phyloP scores from a whole-genome alignment of 2,329 filamentous ascomycete genomes.

The Trichophyton benhamiae region DNA sequence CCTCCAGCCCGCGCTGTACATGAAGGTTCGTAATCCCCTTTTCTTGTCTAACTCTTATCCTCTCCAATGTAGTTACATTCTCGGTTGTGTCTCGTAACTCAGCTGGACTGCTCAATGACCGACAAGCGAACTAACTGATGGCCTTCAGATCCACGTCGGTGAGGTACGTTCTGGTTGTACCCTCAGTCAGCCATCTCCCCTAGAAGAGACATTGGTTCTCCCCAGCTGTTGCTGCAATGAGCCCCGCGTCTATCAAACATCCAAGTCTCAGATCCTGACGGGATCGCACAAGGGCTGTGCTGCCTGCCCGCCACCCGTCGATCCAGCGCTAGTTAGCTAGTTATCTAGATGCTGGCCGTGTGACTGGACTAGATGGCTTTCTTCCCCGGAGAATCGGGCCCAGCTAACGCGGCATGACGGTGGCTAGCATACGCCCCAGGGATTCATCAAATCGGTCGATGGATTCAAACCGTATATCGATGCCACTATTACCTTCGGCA shows the following conservation, averaged over 20 bases:
- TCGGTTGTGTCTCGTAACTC: background rate
- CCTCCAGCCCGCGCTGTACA: slow-evolving; percentile 1
- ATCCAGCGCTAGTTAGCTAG: background rate
- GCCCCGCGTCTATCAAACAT: background rate
- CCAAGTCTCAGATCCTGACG: background rate
- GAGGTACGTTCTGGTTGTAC: background rate
- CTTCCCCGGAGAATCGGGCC: background rate
- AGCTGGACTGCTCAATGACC: background rate
- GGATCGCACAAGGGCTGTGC: background rate
- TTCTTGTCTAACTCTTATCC: too few species aligned
- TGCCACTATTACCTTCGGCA: slow-evolving; percentile 2
- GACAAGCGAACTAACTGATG: background rate
- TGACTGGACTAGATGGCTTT: background rate
- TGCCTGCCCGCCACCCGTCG: background rate
- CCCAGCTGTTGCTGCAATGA: background rate
- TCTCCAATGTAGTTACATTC: background rate
- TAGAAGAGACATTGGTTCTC: background rate
- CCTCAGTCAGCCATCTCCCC: background rate
- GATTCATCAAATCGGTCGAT: slow-evolving; percentile 4
- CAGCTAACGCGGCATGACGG: background rate
- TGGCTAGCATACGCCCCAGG: background rate
- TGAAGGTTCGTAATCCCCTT: background rate
- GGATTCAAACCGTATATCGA: slow-evolving; percentile 6
- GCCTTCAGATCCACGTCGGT: background rate
- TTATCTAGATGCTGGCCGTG: background rate